Evolutionary conservation across 2,329 filamentous ascomycete genomes (phyloP), one percentile per base, ranked within the genome.

Genomic region (Dothideomycetes sp.): DNA sequence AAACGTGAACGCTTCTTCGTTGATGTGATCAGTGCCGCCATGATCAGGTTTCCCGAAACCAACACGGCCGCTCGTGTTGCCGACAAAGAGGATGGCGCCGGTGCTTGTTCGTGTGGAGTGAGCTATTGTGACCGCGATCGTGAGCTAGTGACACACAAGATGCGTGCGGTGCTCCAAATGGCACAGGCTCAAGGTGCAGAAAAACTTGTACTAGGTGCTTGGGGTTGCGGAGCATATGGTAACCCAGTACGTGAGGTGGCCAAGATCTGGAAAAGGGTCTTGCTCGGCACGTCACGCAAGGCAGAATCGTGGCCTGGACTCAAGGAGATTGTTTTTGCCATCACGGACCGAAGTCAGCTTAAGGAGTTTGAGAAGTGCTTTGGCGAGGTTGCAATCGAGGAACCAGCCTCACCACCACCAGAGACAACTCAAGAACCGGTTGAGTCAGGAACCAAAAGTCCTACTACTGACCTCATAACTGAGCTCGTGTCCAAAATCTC

Each of bases 191-290:
- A 66, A 43, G 68, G 70, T 0, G 63, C 63, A 4, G 62, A 58
- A 25, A 68, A 61, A 41, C 49, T 80, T 0, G 71, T 82, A 0
- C 60, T 81, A 0, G 78, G 78, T 0, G 76, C 77, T 0, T 80
- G 76, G 75, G 78, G 78, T 0, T 80, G 76, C 45, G 77, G 77
- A 3, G 74, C 74, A 0, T 76, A 78, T 43, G 75, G 74, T 0
- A 80, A 81, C 46, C 78, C 77, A 0, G 68, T 77, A 0, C 59
- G 59, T 1, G 74, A 80, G 54, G 60, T 81, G 20, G 76, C 76
- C 11, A 58, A 61, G 13, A 65, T 70, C 1, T 82, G 77, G 69
- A 64, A 61, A 45, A 65, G 60, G 44, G 62, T 64, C 12, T 53
- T 69, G 25, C 51, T 60, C 9, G 58, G 56, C 18, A 51, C 45